These are phyloP conservation scores for Eremomyces bilateralis DNA, from an alignment of 495 filamentous ascomycete species.

Conservation along the genomic window DNA sequence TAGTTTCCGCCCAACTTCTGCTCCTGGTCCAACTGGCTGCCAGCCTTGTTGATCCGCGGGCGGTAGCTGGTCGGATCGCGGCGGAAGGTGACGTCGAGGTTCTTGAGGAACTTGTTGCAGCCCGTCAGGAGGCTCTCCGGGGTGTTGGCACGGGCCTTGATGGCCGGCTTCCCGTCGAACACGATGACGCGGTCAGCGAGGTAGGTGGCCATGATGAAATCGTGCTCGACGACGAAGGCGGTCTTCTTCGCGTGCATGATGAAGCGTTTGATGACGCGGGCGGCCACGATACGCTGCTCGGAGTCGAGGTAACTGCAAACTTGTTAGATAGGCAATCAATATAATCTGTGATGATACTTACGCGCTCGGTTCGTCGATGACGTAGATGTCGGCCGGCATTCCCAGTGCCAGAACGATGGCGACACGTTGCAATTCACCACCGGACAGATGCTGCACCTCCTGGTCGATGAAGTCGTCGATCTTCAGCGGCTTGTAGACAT, in stretches of 20 bases:
- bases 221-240: slow-evolving; percentile 97
- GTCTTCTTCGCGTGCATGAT: slow-evolving; percentile 99
- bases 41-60: slow-evolving; percentile 92
- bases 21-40: slow-evolving; percentile 89
- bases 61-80: slow-evolving; percentile 90
- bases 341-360: slow-evolving; percentile 6
- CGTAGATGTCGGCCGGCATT: slow-evolving; percentile 90
- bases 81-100: slow-evolving; percentile 91
- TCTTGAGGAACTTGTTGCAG: slow-evolving; percentile 92
- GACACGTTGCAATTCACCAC: slow-evolving; percentile 96
- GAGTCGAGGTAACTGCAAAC: slow-evolving; percentile 58
- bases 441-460: slow-evolving; percentile 94
- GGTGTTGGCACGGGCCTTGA: slow-evolving; percentile 66
- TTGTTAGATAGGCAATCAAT: too few relatives aligned
- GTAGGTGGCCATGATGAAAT: slow-evolving; percentile 99
- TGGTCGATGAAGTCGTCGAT: slow-evolving; percentile 98
- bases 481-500: slow-evolving; percentile 96
- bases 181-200: slow-evolving; percentile 95
- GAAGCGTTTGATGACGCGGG: slow-evolving; percentile 95
- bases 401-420: slow-evolving; percentile 92
- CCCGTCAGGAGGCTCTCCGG: slow-evolving; percentile 86
- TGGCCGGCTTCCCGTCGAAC: slow-evolving; percentile 81
- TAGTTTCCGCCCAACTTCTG: slow-evolving; percentile 89
- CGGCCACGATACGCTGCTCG: slow-evolving; percentile 93
- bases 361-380: slow-evolving; percentile 88